A percentile compares a stretch with the other conserved stretches of the same genome.
Conservation (phyloP, 2,329 filamentous ascomycete species). For the Magnaporthiopsis poae region DNA sequence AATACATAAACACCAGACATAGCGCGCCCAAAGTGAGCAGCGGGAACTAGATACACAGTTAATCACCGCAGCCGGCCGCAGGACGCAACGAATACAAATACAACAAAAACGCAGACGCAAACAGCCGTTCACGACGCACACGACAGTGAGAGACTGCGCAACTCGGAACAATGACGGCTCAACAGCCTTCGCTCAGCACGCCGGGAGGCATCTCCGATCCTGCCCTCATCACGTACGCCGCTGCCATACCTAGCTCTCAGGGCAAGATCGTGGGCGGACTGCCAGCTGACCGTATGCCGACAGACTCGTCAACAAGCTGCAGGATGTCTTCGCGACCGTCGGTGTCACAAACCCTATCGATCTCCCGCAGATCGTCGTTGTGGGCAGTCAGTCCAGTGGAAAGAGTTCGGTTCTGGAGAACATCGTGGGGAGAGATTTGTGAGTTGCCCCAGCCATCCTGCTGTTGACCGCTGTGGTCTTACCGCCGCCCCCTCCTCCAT, state of each 20-base stretch:
- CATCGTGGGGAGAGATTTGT: constrained; percentile 98
- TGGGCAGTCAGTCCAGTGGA: constrained; percentile 96
- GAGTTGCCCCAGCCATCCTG: constrained; percentile 32
- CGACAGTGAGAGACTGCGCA: too few species aligned
- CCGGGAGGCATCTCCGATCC: constrained; percentile 19
- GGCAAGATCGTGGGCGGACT: too few species aligned
- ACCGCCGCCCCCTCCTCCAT: not conserved
- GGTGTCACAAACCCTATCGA: constrained; percentile 99
- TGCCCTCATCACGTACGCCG: constrained; percentile 17
- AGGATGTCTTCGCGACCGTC: constrained; percentile 97
- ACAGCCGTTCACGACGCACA: too few species aligned
- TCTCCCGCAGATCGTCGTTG: constrained; percentile 93
- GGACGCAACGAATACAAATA: too few species aligned
- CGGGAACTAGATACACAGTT: too few species aligned
- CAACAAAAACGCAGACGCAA: too few species aligned
- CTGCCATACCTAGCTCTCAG: too few species aligned
- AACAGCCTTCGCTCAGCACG: constrained; percentile 9
- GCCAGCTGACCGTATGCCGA: constrained; percentile 6
- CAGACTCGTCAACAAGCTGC: constrained; percentile 92
- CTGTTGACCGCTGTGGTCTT: not conserved
- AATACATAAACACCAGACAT: too few species aligned
- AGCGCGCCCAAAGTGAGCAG: too few species aligned
- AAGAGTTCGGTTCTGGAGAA: constrained; percentile 99
- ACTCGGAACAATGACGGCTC: constrained; percentile 5
- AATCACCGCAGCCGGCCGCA: too few species aligned